These are phyloP conservation scores for Lentinula guzmanii DNA, from an alignment of 768 basidiomycete genomes.

Conservation along the genomic window DNA sequence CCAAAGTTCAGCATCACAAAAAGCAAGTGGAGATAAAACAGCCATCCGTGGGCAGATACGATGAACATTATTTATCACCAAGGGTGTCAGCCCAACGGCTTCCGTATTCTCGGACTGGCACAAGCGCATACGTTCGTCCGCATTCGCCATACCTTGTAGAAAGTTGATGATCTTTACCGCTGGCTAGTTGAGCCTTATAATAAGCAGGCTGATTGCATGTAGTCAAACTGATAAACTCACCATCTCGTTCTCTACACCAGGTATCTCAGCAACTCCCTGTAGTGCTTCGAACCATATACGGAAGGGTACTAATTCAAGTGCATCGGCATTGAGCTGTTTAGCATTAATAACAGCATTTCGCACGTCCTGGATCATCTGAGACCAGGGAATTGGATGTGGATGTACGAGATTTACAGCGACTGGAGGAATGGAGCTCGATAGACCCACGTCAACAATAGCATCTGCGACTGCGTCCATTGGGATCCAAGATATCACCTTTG, in stretches of 20 bases:
- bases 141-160: conserved; percentile 18
- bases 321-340: neutral
- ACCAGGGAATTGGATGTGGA: conserved; percentile 28
- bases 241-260: neutral
- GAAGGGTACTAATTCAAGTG: conserved; percentile 26
- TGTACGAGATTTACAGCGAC: conserved; percentile 31
- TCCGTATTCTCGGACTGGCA: neutral
- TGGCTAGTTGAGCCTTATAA: conserved; percentile 15
- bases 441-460: conserved; percentile 22
- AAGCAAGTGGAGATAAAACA: neutral
- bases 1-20: neutral
- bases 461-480: conserved; percentile 31
- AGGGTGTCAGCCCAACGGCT: neutral
- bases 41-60: neutral
- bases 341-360: conserved; percentile 11
- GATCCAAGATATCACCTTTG: conserved; percentile 35
- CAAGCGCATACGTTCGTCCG: conserved; percentile 9
- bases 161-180: conserved; percentile 28
- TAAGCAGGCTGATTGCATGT: neutral
- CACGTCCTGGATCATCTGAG: conserved; percentile 19
- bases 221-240: neutral
- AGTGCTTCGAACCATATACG: conserved; percentile 27
- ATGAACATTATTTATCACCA: neutral
- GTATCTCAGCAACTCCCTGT: conserved; percentile 12
- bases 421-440: conserved; percentile 12